These are phyloP conservation scores for Aphanoascus verrucosus DNA, from an alignment of 2,329 filamentous ascomycete species.

Conservation along the genomic window DNA sequence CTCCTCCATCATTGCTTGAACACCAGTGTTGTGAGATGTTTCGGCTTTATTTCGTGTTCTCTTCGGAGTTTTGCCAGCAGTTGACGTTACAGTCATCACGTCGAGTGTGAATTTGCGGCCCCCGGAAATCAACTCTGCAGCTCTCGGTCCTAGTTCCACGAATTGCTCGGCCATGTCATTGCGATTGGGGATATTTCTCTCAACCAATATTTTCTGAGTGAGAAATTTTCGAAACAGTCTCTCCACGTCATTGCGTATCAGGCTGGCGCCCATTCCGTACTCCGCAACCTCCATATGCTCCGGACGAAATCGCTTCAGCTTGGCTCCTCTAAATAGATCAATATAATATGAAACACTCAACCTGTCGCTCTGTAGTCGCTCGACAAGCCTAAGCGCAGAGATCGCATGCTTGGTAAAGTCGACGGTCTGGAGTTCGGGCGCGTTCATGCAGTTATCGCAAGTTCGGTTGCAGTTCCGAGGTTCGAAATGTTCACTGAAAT, in stretches of 20 bases:
- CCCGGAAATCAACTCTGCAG: conserved; percentile 38
- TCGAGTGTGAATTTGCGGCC: conserved; percentile 41
- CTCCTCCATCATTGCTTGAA: conserved; percentile 31
- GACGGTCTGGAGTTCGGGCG: conserved; percentile 56
- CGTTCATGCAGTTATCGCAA: conserved; percentile 84
- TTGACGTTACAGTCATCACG: conserved; percentile 44
- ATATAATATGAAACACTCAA: conserved; percentile 70
- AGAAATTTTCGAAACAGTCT: conserved; percentile 71
- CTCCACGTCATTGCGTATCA: conserved; percentile 68
- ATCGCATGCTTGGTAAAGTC: conserved; percentile 70
- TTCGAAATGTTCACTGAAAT: conserved; percentile 81
- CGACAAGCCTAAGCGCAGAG: conserved; percentile 59
- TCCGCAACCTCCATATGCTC: conserved; percentile 45
- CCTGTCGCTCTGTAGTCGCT: conserved; percentile 19
- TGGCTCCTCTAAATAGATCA: conserved; percentile 69
- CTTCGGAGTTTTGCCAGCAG: conserved; percentile 23
- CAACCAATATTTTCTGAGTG: conserved; percentile 60
- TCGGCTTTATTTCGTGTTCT: conserved; percentile 16
- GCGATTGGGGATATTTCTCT: conserved; percentile 56
- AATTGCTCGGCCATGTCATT: conserved; percentile 65
- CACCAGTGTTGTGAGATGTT: conserved; percentile 23
- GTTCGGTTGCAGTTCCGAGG: conserved; percentile 57
- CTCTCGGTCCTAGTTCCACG: conserved; percentile 35
- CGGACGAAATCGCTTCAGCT: conserved; percentile 38
- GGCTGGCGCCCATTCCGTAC: conserved; percentile 56